Evolutionary conservation across 495 filamentous ascomycete species (phyloP).

Genomic region (Cairneyella variabilis): DNA sequence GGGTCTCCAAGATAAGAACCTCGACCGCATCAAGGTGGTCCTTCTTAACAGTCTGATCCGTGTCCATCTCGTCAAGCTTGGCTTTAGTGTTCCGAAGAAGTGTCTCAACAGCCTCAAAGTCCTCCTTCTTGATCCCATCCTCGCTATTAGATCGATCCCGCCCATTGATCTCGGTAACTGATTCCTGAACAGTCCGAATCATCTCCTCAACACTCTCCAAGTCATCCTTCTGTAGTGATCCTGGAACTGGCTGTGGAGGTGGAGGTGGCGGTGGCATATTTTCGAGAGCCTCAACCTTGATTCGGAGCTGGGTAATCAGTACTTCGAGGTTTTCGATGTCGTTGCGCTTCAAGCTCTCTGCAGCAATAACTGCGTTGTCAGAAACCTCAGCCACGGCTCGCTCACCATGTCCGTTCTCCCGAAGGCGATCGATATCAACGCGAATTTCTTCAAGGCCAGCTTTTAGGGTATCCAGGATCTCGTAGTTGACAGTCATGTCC

Average conservation of each 20-base stretch:
- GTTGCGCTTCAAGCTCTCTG: conserved; percentile 50
- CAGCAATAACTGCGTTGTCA: conserved; percentile 34
- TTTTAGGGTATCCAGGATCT: conserved; percentile 82
- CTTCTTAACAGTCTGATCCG: conserved; percentile 59
- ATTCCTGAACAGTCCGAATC: conserved; percentile 47
- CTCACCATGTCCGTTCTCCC: conserved; percentile 46
- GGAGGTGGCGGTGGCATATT: conserved; percentile 42
- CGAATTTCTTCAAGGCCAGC: conserved; percentile 69
- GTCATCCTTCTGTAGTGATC: conserved; percentile 22
- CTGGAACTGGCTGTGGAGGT: conserved; percentile 32
- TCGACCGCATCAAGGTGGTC: conserved; percentile 76
- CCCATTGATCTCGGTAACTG: conserved; percentile 42
- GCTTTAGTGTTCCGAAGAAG: conserved; percentile 81
- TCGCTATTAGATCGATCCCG: conserved; percentile 36
- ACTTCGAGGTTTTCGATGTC: conserved; percentile 81
- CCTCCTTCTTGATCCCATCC: conserved; percentile 59
- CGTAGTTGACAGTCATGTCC: conserved; percentile 74
- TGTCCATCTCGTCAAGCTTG: conserved; percentile 71
- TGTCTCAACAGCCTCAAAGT: conserved; percentile 84
- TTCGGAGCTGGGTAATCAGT: conserved; percentile 74
- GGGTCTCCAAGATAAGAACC: conserved; percentile 62
- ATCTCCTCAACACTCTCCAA: conserved; percentile 26
- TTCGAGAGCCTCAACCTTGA: conserved; percentile 80
- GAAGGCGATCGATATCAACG: conserved; percentile 73
- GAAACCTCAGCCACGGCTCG: conserved; percentile 53